Base-by-base conservation (phyloP, 2,329 filamentous ascomycete genomes). In the Nemania diffusa region DNA sequence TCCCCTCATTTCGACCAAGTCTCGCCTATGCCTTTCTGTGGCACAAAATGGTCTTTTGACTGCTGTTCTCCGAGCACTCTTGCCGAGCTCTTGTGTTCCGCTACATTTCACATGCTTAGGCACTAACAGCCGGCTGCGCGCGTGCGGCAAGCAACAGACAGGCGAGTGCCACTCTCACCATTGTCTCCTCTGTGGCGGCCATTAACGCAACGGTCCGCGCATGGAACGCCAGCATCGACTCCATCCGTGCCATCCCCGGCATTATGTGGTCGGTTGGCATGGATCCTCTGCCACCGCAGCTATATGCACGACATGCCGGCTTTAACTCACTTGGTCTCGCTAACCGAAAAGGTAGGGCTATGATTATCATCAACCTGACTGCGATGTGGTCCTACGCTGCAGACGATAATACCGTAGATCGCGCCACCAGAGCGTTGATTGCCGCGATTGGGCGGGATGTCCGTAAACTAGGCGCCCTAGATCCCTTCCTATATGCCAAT, bases 401-500 rank as follows among this genome's bases (percentile, higher is more conserved):
- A 5, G 52, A 56, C 17, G 52, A 56, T n/a, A 13, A 42, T 9
- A 15, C 2, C 2, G 32, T 56, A 2, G 11, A 24, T 2, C 3
- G 11, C 15, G 52, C 32, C 3, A 3, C 9, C 3, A 26, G 11
- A 4, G n/a, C 52, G 2, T 4, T 56, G 3, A 24, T 56, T 26
- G 22, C 7, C 1, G 34, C 32, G 1, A 56, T 56, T 24, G 9
- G 15, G 15, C n/a, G 6, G 5, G 32, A 40, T 26, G 52, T 15
- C 8, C 7, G 15, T 3, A 22, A 17, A n/a, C 15, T 64, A 2
- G 27, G 8, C 9, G 20, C 55, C 5, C 37, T 24, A 1, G 40
- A 56, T 13, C 56, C 62, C 1, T 65, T 61, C 27, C 17, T 17
- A 11, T 67, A 66, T 40, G 17, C 55, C 11, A 69, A 66, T 29